Evolutionary conservation across 371 early-diverging fungal genomes (phyloP), one percentile per base, ranked within the genome.

Genomic region (Mucor saturninus): DNA sequence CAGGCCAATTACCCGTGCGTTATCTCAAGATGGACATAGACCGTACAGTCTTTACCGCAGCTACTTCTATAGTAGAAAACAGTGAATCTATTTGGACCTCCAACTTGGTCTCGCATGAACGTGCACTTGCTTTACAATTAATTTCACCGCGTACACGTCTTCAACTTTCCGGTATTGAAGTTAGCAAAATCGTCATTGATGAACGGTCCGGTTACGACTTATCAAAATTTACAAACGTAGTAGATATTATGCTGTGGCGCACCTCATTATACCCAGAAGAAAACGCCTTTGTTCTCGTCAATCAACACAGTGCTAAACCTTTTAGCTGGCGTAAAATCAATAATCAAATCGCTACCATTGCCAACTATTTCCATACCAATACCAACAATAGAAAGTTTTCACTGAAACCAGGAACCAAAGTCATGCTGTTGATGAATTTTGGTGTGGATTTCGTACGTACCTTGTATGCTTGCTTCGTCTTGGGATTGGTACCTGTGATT

Each of bases 401-500:
- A 71, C 21, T 87, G 5, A 79, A 73, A 38, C 69, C 86, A 0
- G 87, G 88, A 5, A 86, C 83, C 38, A 83, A 85, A 54, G 91
- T 91, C 3, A 60, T 94, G 32, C 57, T 94, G 6, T 66, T 91
- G 7, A 78, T 89, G 37, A 83, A 90, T 10, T 91, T 85, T 65
- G 88, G 92, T 4, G 37, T 90, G 29, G 94, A 94, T 55, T 87
- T 89, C 71, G 81, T 91, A 1, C 76, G 80, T 7, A 82, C 92
- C 0, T 64, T 95, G 14, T 91, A 93, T 71, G 93, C 93, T 26
- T 93, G 92, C 62, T 76, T 95, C 69, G 88, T 91, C 2, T 70
- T 89, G 1, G 95, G 95, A 3, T 77, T 91, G 2, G 79, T 91
- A 1, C 86, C 91, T 6, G 85, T 95, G 10, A 84, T 93, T 2